phyloP scores from a whole-genome alignment of 2,329 filamentous ascomycete species.

The Podosphaera fusca region DNA sequence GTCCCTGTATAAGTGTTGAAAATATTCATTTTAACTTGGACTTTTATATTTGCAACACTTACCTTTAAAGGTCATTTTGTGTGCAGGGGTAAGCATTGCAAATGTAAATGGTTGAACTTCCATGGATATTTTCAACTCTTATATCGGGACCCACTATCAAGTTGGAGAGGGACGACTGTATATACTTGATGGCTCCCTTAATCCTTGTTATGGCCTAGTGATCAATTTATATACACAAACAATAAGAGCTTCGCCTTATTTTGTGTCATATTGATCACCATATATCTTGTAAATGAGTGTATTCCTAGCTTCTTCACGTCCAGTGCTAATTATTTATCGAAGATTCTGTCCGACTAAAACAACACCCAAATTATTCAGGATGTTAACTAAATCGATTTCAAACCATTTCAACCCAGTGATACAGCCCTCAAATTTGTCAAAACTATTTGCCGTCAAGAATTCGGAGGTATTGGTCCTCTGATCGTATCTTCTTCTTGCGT shows the following conservation, averaged over 20 bases:
- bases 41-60: no score
- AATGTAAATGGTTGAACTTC: no score
- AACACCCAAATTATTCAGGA: neutral
- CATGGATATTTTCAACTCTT: accelerated
- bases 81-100: no score
- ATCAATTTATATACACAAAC: no score
- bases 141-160: no score
- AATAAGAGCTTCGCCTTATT: neutral
- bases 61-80: no score
- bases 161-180: no score
- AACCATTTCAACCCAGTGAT: neutral
- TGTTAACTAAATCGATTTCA: neutral
- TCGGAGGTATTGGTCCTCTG: neutral
- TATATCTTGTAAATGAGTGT: neutral
- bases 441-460: neutral
- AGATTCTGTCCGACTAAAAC: neutral
- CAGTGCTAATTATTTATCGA: neutral
- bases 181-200: no score
- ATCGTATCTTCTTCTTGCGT: neutral
- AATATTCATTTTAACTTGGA: no score
- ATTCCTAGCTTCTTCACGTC: no score
- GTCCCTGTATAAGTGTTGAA: no score
- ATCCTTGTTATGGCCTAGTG: no score
- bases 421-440: neutral
- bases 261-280: neutral